phyloP scores from a whole-genome alignment of 306 rosid species.

The Pyrus communis region DNA sequence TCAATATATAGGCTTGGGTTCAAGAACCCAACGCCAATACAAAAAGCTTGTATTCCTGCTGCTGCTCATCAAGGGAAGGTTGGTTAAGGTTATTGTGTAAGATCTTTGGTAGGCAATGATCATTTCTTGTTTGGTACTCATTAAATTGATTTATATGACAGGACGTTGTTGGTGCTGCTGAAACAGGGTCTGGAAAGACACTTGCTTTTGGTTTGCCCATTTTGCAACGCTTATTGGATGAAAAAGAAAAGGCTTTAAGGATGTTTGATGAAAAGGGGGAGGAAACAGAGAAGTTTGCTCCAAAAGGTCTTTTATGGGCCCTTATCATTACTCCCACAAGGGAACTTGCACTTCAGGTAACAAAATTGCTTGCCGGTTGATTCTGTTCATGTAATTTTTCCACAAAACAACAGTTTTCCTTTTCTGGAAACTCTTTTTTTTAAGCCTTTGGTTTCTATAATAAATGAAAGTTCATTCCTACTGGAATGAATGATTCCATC shows the following conservation, averaged over 20 bases:
- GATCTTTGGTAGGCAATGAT: background rate
- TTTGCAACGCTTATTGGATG: constrained; percentile 88
- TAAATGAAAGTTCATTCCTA: background rate
- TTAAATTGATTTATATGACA: constrained; percentile 32
- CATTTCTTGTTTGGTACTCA: constrained; percentile 1
- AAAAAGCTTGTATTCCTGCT: constrained; percentile 89
- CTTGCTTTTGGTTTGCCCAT: constrained; percentile 98
- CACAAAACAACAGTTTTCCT: background rate
- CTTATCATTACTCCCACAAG: constrained; percentile 93
- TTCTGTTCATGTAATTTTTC: constrained; percentile 12
- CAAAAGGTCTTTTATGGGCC: constrained; percentile 62
- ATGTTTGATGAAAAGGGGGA: constrained; percentile 39
- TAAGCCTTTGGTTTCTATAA: background rate
- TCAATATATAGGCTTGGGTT: constrained; percentile 73
- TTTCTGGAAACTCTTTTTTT: background rate
- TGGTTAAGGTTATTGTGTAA: constrained; percentile 26
- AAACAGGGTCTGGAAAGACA: constrained; percentile 97
- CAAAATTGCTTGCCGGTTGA: constrained; percentile 7
- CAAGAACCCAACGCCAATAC: constrained; percentile 90
- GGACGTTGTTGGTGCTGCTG: constrained; percentile 98
- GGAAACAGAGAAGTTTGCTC: constrained; percentile 39
- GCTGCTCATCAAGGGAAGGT: constrained; percentile 99
- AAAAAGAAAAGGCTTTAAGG: constrained; percentile 59
- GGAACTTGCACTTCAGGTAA: constrained; percentile 94
- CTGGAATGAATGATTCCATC: background rate